A percentile compares a stretch with the other conserved stretches of the same genome.
Evolutionary conservation across 768 basidiomycete genomes (phyloP).

Genomic region (Boletus vinaceobasis): DNA sequence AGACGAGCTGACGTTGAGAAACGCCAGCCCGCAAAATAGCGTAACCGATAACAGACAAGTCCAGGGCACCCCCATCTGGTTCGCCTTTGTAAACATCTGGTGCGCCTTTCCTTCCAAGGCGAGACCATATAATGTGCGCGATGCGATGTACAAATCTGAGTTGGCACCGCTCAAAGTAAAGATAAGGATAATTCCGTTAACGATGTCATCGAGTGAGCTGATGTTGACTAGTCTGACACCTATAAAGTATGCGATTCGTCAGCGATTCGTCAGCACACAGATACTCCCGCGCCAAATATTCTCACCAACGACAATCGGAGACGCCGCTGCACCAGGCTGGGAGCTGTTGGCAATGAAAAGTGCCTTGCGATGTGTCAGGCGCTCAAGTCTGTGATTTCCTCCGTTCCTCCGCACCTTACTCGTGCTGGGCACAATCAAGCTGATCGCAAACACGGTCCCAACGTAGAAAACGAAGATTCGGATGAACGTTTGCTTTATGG

Average conservation of each 20-base stretch:
- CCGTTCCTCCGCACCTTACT: slow-evolving; percentile 38
- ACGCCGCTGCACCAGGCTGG: slow-evolving; percentile 51
- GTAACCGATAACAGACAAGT: slow-evolving; percentile 40
- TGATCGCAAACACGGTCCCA: slow-evolving; percentile 68
- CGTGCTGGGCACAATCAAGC: slow-evolving; percentile 64
- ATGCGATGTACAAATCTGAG: slow-evolving; percentile 58
- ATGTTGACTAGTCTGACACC: slow-evolving; percentile 45
- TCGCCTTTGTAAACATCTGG: slow-evolving; percentile 41
- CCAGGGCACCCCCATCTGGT: slow-evolving; percentile 45
- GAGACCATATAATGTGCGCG: slow-evolving; percentile 52
- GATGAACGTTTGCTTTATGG: slow-evolving; percentile 63
- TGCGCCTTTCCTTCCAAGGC: slow-evolving; percentile 52
- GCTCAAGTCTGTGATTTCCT: slow-evolving; percentile 23
- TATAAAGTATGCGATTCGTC: neutral
- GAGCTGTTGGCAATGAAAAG: slow-evolving; percentile 40
- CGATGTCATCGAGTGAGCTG: slow-evolving; percentile 53
- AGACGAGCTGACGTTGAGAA: slow-evolving; percentile 54
- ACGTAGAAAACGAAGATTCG: slow-evolving; percentile 64
- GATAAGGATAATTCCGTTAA: slow-evolving; percentile 52
- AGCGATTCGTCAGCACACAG: neutral
- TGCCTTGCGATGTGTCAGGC: neutral
- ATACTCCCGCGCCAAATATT: slow-evolving; percentile 25
- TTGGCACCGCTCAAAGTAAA: slow-evolving; percentile 66
- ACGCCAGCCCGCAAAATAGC: slow-evolving; percentile 54
- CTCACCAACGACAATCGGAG: slow-evolving; percentile 60